Percentiles rank a stretch among this genome's conserved stretches.
Evolutionary conservation across 164 flowering plant species (phyloP).

Genomic region (Vitis cinerea): DNA sequence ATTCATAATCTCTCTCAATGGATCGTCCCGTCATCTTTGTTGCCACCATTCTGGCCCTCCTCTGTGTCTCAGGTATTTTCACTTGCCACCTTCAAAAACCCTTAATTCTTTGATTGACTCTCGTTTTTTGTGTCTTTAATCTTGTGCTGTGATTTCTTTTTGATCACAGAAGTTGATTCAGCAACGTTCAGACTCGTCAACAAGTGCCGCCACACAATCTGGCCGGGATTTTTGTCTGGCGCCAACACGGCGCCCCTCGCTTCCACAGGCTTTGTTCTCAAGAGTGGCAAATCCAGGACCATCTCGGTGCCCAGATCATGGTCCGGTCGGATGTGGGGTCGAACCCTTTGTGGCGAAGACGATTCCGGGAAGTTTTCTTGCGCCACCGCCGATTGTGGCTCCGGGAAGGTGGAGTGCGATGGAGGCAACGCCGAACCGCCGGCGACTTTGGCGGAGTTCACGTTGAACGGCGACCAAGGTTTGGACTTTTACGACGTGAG

Average conservation of each 20-base stretch:
- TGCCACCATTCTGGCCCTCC: slow-evolving; percentile 4
- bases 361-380: slow-evolving; percentile 40
- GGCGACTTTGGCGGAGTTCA: slow-evolving; percentile 69
- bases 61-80: slow-evolving; percentile 21
- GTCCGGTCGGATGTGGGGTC: slow-evolving; percentile 80
- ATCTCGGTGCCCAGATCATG: slow-evolving; percentile 41
- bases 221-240: slow-evolving; percentile 70
- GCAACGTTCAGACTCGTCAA: slow-evolving; percentile 49
- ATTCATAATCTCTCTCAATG: slow-evolving; percentile 8
- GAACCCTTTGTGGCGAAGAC: slow-evolving; percentile 42
- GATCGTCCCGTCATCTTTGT: slow-evolving; percentile 13
- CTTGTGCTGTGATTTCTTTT: too few species aligned
- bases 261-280: slow-evolving; percentile 57
- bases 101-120: neutral
- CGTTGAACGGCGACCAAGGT: slow-evolving; percentile 57
- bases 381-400: slow-evolving; percentile 63
- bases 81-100: neutral
- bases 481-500: slow-evolving; percentile 78
- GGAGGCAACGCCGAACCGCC: slow-evolving; percentile 68
- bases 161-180: slow-evolving; percentile 20
- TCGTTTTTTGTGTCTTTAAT: too few species aligned
- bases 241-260: slow-evolving; percentile 40
- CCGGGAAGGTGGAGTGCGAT: slow-evolving; percentile 45
- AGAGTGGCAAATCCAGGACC: slow-evolving; percentile 40
- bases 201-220: slow-evolving; percentile 50